Conservation (phyloP, 2,329 filamentous ascomycete genomes). For the Endoconidiophora polonica region DNA sequence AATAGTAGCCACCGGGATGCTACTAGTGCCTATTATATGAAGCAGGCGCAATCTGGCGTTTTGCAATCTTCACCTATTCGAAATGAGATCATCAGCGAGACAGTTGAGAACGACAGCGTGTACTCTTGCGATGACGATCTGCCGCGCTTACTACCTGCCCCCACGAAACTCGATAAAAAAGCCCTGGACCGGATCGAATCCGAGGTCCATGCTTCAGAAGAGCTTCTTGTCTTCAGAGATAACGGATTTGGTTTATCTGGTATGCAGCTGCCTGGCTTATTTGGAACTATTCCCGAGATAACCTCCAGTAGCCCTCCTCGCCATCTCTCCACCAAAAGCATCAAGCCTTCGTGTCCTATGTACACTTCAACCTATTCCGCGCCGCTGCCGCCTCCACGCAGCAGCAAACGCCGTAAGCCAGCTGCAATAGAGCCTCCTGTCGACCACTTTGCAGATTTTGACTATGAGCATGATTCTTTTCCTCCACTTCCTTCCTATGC, state of each 20-base stretch:
- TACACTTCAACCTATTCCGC: background rate
- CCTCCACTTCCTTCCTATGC: background rate
- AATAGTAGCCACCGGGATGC: slow-evolving; percentile 14
- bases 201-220: slow-evolving; percentile 17
- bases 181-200: slow-evolving; percentile 6
- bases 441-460: slow-evolving; percentile 11
- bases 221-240: slow-evolving; percentile 23
- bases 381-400: background rate
- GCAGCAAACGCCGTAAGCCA: background rate
- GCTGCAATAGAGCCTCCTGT: background rate
- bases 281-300: slow-evolving; percentile 14
- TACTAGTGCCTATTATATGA: slow-evolving; percentile 12
- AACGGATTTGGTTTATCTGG: slow-evolving; percentile 21
- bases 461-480: slow-evolving; percentile 6
- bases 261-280: slow-evolving; percentile 21
- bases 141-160: background rate
- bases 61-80: slow-evolving; percentile 5
- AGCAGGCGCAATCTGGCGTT: slow-evolving; percentile 6
- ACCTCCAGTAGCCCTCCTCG: slow-evolving; percentile 9
- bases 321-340: slow-evolving; percentile 3
- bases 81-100: background rate
- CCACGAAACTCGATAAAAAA: slow-evolving; percentile 2
- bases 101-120: background rate
- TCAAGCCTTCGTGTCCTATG: background rate
- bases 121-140: slow-evolving; percentile 4